phyloP scores from a whole-genome alignment of 106 monocot genomes.

The Acorus gramineus region DNA sequence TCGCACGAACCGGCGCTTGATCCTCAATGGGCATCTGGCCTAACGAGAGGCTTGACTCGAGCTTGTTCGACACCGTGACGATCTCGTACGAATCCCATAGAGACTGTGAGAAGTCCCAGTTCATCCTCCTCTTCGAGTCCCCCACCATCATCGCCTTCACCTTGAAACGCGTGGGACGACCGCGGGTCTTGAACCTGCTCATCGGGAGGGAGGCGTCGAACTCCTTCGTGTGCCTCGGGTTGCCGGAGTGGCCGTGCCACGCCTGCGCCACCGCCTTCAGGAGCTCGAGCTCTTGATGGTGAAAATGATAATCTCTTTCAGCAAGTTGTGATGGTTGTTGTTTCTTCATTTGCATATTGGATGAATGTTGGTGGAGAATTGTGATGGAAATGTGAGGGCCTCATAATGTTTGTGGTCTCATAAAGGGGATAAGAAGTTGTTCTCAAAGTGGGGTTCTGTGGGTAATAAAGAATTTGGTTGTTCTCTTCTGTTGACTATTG shows the following conservation, averaged over 20 bases:
- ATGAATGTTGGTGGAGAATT: no score
- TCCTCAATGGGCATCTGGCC: constrained; percentile 7
- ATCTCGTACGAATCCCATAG: constrained; percentile 72
- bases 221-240: constrained; percentile 24
- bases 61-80: constrained; percentile 37
- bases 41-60: constrained; percentile 31
- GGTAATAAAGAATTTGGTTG: no score
- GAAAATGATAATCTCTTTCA: no score
- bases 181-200: neutral
- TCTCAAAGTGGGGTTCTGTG: no score
- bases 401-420: no score
- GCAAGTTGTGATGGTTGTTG: no score
- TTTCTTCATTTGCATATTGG: no score
- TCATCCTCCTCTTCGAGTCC: neutral
- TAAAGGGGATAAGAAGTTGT: no score
- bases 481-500: no score
- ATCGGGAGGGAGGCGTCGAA: constrained; percentile 13
- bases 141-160: constrained; percentile 20
- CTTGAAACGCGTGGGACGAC: constrained; percentile 33
- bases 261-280: constrained; percentile 64
- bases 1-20: neutral
- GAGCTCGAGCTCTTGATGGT: constrained; percentile 23
- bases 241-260: constrained; percentile 45
- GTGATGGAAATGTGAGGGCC: no score
- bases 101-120: constrained; percentile 54